Evolutionary conservation across 345 rosid genomes (phyloP).

Genomic region (Firmiana major): DNA sequence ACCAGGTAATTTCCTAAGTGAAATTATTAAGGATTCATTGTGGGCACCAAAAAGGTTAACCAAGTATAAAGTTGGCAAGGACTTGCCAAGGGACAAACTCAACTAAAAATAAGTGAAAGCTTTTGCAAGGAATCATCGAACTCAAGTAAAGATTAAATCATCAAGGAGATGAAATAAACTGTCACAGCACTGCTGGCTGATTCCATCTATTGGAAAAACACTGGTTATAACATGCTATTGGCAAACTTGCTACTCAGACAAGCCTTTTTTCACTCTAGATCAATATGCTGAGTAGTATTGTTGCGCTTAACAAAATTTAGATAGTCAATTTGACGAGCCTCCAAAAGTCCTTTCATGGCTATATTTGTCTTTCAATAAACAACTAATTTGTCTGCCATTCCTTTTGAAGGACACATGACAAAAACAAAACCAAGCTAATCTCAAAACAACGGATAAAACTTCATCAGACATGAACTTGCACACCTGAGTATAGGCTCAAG

Average conservation of each 20-base stretch:
- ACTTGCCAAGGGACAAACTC: background rate
- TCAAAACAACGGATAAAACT: background rate
- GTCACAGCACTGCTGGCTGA: background rate
- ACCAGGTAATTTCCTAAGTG: background rate
- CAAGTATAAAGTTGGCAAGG: background rate
- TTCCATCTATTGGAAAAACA: background rate
- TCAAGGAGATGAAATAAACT: background rate
- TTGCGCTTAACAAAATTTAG: background rate
- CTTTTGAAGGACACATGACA: background rate
- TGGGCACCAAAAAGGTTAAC: background rate
- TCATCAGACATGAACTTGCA: conserved; percentile 12
- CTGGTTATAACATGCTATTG: background rate
- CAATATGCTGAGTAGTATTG: background rate
- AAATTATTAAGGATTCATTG: background rate
- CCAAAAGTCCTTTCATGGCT: background rate
- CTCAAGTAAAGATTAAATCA: background rate
- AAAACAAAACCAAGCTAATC: background rate
- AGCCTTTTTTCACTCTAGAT: background rate
- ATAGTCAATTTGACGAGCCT: background rate
- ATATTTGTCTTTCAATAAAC: background rate
- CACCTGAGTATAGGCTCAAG: conserved; percentile 89
- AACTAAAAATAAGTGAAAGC: background rate
- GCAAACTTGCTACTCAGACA: background rate
- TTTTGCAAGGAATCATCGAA: background rate
- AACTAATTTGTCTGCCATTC: background rate